Evolutionary conservation across 148 eudicot species (phyloP), one percentile per base, ranked within the genome.

Genomic region (Cornus controversa): DNA sequence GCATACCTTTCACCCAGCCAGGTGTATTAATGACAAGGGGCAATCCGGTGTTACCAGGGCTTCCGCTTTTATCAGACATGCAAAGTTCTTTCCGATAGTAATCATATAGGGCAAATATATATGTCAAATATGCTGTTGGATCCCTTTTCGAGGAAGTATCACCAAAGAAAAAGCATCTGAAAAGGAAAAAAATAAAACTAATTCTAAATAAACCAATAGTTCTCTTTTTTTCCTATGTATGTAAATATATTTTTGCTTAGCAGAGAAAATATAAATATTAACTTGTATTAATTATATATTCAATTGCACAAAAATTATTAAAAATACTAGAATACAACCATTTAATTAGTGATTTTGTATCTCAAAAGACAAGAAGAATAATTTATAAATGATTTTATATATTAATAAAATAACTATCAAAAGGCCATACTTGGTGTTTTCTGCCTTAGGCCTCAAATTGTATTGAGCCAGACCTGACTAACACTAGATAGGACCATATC

Each of bases 161-260:
- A 70, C 99, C 99, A 77, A 83, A 95, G 93, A 96, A 96, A 78
- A 86, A 93, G 86, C 97, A 96, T 88, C 99, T 96, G 88, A 42
- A 78, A 67, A 24, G 64, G 57, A 50, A 50, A 50, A 11, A 50
- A 15, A 50, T 13, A 3, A 50, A 5, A 50, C 57, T 50, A 11
- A 11, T 50, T 11, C 57, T 50, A 20, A 11, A 11, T 13, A 2
- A 50, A 11, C 14, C 57, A 50, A 50, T 11, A 50, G 57, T 50
- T 50, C 57, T 50, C 57, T 50, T 16, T 50, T 50, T 16, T 50
- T 11, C 18, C 8, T 40, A 6, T 1, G 9, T 40, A 40, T 40
- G 7, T 40, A 40, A 9, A 40, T 3, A 40, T 40, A 40, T 40
- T 9, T 40, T 31, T 31, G 34, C 34, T 31, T 2, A 31, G 34